Conservation (phyloP, 495 filamentous ascomycete species). For the Glonium stellatum region DNA sequence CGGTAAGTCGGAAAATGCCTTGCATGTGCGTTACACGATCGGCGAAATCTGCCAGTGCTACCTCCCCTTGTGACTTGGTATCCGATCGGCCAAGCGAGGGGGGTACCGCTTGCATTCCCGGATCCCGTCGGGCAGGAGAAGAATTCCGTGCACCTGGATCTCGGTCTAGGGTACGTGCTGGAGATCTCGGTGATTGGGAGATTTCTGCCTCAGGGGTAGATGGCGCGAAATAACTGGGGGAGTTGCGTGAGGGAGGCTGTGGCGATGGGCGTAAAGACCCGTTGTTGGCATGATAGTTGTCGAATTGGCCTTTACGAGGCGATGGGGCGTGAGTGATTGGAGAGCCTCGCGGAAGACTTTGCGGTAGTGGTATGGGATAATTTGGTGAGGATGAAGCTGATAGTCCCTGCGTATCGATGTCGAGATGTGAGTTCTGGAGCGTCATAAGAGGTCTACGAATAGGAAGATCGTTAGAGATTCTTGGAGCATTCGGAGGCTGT, state of each 20-base stretch:
- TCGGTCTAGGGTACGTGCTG: neutral
- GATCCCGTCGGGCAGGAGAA: neutral
- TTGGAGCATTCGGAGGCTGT: slow-evolving; percentile 11
- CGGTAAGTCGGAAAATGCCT: slow-evolving; percentile 61
- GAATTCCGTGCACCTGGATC: neutral
- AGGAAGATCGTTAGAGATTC: neutral
- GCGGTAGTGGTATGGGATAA: neutral
- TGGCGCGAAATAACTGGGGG: neutral
- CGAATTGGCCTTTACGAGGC: neutral
- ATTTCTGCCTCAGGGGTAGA: neutral
- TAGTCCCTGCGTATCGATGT: neutral
- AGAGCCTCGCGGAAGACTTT: neutral
- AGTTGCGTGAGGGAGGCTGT: neutral
- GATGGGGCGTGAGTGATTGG: neutral
- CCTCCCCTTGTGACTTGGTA: slow-evolving; percentile 45
- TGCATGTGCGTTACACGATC: slow-evolving; percentile 58
- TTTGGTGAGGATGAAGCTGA: neutral
- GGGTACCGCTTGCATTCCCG: neutral
- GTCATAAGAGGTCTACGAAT: neutral
- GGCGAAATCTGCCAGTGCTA: slow-evolving; percentile 62
- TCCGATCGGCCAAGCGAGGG: slow-evolving; percentile 15
- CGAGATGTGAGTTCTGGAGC: neutral
- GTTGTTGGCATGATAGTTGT: neutral
- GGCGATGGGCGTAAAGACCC: neutral
- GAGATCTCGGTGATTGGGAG: neutral